phyloP scores from a whole-genome alignment of 805 yeast genomes.

The Starmerella kuoi region DNA sequence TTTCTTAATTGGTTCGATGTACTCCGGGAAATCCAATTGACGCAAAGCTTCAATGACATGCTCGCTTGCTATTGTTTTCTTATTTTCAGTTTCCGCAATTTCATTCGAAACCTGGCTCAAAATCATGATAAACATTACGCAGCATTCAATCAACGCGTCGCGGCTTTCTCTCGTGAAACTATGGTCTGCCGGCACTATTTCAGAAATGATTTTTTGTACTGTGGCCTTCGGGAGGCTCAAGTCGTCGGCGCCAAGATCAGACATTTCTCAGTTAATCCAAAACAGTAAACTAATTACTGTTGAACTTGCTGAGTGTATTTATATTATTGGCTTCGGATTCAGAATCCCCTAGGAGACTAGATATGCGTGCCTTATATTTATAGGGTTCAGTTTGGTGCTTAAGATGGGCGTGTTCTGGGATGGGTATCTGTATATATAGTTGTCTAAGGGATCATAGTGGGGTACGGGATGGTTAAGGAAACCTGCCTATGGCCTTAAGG shows the following conservation, averaged over 20 bases:
- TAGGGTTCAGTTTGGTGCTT: too few species aligned
- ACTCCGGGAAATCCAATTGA: constrained; percentile 76
- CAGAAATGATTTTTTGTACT: constrained; percentile 86
- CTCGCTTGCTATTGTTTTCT: constrained; percentile 92
- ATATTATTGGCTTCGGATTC: too few species aligned
- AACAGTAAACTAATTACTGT: too few species aligned
- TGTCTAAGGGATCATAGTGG: too few species aligned
- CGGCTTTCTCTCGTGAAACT: constrained; percentile 87
- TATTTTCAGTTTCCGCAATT: constrained; percentile 89
- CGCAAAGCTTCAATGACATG: constrained; percentile 84
- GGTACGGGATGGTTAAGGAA: too few species aligned
- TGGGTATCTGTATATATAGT: too few species aligned
- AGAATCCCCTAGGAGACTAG: too few species aligned
- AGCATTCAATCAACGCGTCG: constrained; percentile 89
- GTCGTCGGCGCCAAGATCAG: constrained; percentile 26
- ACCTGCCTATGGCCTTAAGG: too few species aligned
- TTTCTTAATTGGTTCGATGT: constrained; percentile 67
- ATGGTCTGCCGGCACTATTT: constrained; percentile 76
- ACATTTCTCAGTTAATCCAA: constrained; percentile 15
- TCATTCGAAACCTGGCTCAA: constrained; percentile 87
- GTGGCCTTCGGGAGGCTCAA: constrained; percentile 50
- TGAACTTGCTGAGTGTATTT: too few species aligned
- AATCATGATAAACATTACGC: constrained; percentile 91
- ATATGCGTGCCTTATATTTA: too few species aligned
- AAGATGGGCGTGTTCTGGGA: too few species aligned